These are phyloP conservation scores for Suhomyces wounanorum DNA, from an alignment of 1,139 yeast genomes.

Conservation along the genomic window DNA sequence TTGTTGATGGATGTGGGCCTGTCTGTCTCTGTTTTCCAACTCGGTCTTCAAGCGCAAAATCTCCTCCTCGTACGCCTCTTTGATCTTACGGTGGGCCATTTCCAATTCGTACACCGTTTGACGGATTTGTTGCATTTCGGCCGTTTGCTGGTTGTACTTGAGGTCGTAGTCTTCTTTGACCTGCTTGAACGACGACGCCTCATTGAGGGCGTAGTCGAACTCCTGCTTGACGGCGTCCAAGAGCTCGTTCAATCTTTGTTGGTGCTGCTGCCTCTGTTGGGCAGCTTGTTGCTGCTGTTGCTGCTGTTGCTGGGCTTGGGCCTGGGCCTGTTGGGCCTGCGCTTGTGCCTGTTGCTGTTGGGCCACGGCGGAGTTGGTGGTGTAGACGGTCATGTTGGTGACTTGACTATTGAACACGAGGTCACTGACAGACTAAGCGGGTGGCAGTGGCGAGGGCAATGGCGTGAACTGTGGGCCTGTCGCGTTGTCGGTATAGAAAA, in stretches of 20 bases:
- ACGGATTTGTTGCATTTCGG: conserved; percentile 92
- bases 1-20: conserved; percentile 46
- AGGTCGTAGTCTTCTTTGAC: conserved; percentile 94
- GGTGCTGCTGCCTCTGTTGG: conserved; percentile 47
- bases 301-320: conserved; percentile 27
- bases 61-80: conserved; percentile 95
- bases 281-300: conserved; percentile 17
- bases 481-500: conserved; percentile 5
- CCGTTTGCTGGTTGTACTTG: conserved; percentile 87
- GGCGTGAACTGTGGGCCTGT: conserved; percentile 3
- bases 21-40: conserved; percentile 71
- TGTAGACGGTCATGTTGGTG: conserved; percentile 37
- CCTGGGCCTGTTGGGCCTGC: conserved; percentile 27
- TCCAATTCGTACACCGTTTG: conserved; percentile 94
- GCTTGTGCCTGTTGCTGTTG: conserved; percentile 24
- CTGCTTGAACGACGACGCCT: conserved; percentile 82
- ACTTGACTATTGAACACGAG: neutral
- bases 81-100: conserved; percentile 90
- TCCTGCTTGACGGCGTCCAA: conserved; percentile 92
- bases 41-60: conserved; percentile 83
- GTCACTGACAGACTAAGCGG: neutral
- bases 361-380: conserved; percentile 36
- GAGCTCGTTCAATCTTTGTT: conserved; percentile 68
- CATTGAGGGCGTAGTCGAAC: conserved; percentile 82
- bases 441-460: neutral